A percentile compares a stretch with the other conserved stretches of the same genome.
These are phyloP conservation scores for Angophora floribunda DNA, from an alignment of 345 rosid genomes.

Conservation along the genomic window DNA sequence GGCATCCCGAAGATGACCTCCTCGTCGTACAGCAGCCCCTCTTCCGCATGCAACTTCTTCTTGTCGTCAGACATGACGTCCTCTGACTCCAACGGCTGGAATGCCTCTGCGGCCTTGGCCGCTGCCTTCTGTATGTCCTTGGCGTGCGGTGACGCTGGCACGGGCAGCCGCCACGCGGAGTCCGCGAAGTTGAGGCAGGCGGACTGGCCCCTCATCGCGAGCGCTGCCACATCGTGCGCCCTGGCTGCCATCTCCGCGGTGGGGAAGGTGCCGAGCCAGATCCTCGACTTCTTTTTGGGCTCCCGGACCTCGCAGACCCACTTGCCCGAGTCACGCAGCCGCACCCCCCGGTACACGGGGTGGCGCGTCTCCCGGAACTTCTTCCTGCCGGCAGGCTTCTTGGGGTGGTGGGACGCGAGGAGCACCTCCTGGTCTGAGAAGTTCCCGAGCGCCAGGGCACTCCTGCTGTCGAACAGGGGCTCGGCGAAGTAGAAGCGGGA, in stretches of 20 bases:
- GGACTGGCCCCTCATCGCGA: constrained; percentile 57
- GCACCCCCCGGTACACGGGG: constrained; percentile 77
- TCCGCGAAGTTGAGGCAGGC: constrained; percentile 91
- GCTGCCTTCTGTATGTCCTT: constrained; percentile 80
- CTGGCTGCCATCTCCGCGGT: constrained; percentile 88
- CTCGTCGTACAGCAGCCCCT: constrained; percentile 37
- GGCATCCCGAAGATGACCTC: constrained; percentile 13
- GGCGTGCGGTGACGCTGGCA: constrained; percentile 43
- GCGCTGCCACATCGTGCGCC: constrained; percentile 83
- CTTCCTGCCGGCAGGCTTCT: constrained; percentile 76
- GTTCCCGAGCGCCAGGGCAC: neutral
- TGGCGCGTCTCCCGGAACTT: constrained; percentile 84
- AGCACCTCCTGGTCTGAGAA: constrained; percentile 45
- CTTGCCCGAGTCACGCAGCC: constrained; percentile 61
- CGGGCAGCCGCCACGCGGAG: constrained; percentile 62
- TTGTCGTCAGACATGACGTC: constrained; percentile 25
- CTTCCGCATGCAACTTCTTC: constrained; percentile 17
- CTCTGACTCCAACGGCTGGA: constrained; percentile 8
- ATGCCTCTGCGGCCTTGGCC: constrained; percentile 46
- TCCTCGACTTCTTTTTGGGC: constrained; percentile 74
- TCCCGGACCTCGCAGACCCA: constrained; percentile 92
- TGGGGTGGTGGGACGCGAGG: constrained; percentile 60
- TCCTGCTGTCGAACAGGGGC: no score
- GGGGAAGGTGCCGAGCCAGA: constrained; percentile 82
- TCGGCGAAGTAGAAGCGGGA: no score